These are phyloP conservation scores for Kuraishia borneana DNA, from an alignment of 805 yeast genomes.

Conservation along the genomic window DNA sequence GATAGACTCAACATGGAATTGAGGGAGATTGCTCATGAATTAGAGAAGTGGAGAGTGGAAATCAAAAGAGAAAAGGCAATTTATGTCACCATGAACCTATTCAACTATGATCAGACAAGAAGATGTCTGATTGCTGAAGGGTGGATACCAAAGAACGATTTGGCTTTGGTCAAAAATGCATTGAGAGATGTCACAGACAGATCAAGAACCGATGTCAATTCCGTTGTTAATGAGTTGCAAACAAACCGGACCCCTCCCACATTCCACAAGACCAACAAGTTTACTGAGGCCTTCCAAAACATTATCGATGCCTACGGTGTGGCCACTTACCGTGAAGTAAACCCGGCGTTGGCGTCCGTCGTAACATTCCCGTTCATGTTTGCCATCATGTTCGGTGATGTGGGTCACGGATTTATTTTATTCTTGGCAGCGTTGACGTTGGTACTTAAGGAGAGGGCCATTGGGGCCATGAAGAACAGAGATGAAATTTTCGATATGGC, in stretches of 20 bases:
- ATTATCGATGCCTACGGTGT: conserved; percentile 95
- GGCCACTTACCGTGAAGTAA: conserved; percentile 87
- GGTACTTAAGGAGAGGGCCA: conserved; percentile 62
- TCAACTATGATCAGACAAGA: conserved; percentile 76
- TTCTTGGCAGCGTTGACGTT: conserved; percentile 60
- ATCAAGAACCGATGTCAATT: conserved; percentile 30
- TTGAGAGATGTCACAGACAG: conserved; percentile 52
- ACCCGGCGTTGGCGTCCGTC: conserved; percentile 90
- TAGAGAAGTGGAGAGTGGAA: conserved; percentile 62
- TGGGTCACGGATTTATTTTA: conserved; percentile 89
- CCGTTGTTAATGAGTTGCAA: conserved; percentile 46
- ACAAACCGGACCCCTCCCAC: conserved; percentile 92
- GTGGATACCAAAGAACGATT: conserved; percentile 83
- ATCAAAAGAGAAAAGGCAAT: conserved; percentile 76
- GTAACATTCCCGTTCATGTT: conserved; percentile 97
- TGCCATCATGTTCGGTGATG: conserved; percentile 98
- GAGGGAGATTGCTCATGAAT: conserved; percentile 61
- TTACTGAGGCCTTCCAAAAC: conserved; percentile 84
- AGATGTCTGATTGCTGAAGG: conserved; percentile 90
- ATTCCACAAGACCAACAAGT: conserved; percentile 86
- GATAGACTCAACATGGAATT: conserved; percentile 69
- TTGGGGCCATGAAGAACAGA: conserved; percentile 51
- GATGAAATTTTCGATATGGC: conserved; percentile 98
- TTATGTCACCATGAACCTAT: conserved; percentile 64
- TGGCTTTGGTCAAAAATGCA: conserved; percentile 52